phyloP scores from a whole-genome alignment of 495 filamentous ascomycete genomes.

The Neohortaea acidophila region DNA sequence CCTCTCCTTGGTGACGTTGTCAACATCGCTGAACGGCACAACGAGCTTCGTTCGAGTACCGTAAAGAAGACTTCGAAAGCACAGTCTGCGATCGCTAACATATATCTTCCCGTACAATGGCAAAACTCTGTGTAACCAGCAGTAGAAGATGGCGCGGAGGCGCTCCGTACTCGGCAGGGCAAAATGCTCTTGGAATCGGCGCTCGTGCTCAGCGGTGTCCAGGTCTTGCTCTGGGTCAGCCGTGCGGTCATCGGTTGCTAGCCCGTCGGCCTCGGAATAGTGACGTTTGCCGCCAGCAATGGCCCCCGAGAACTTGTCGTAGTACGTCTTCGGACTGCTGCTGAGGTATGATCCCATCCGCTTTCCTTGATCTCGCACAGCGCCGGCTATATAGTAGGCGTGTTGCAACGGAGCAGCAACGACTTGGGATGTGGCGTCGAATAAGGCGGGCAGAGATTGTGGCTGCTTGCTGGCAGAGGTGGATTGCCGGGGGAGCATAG shows the following conservation, averaged over 20 bases:
- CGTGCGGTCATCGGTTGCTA: constrained; percentile 45
- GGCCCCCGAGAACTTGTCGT: constrained; percentile 95
- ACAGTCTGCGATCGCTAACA: constrained; percentile 76
- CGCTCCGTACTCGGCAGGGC: constrained; percentile 69
- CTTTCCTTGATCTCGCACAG: constrained; percentile 58
- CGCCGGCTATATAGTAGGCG: constrained; percentile 71
- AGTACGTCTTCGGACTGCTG: constrained; percentile 90
- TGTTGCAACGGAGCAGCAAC: constrained; percentile 53
- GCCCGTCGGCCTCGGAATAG: constrained; percentile 60
- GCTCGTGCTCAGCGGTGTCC: constrained; percentile 42
- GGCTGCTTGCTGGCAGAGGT: too few species aligned
- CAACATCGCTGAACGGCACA: constrained; percentile 77
- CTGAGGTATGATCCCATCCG: constrained; percentile 76
- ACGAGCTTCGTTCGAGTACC: constrained; percentile 88
- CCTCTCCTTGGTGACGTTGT: constrained; percentile 89
- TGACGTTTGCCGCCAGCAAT: constrained; percentile 85
- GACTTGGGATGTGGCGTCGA: too few species aligned
- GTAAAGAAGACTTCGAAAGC: constrained; percentile 80
- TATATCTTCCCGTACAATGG: constrained; percentile 97
- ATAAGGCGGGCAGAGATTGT: too few species aligned
- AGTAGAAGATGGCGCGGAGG: constrained; percentile 84
- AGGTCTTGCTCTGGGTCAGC: constrained; percentile 53
- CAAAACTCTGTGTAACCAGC: constrained; percentile 69
- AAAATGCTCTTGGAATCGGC: constrained; percentile 81
- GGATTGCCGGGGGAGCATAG: too few species aligned